Percentiles rank a stretch among this genome's conserved stretches.
Evolutionary conservation across 1,139 yeast species (phyloP).

Genomic region (Scheffersomyces titani): DNA sequence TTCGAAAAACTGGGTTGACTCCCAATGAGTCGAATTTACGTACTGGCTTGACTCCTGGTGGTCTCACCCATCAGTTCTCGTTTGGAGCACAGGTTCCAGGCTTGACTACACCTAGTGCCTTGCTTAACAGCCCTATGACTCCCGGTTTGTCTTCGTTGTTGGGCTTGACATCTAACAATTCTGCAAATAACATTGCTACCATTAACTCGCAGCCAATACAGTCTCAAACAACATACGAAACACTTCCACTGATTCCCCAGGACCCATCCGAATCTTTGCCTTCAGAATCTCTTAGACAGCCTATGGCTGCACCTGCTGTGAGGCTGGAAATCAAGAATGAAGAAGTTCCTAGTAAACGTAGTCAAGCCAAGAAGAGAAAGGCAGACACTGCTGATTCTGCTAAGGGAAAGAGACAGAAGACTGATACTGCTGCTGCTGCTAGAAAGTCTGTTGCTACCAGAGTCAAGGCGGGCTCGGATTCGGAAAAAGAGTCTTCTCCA

Average conservation of each 20-base stretch:
- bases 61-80: constrained; percentile 19
- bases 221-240: background rate
- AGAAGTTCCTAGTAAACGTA: background rate
- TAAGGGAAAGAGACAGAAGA: constrained; percentile 9
- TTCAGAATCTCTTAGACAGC: background rate
- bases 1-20: constrained; percentile 60
- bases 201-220: constrained; percentile 1
- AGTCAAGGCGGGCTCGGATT: constrained; percentile 8
- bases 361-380: constrained; percentile 9
- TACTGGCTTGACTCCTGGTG: constrained; percentile 61
- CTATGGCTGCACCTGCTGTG: background rate
- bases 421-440: background rate
- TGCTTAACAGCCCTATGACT: constrained; percentile 46
- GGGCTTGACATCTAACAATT: constrained; percentile 22
- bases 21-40: constrained; percentile 70
- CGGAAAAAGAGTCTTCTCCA: constrained; percentile 1
- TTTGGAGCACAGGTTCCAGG: constrained; percentile 36
- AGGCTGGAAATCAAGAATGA: background rate
- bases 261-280: background rate
- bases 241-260: background rate
- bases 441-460: constrained; percentile 1
- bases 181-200: constrained; percentile 21
- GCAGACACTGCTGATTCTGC: constrained; percentile 8
- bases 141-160: constrained; percentile 33
- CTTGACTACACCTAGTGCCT: constrained; percentile 45